Evolutionary conservation across 1,139 yeast species (phyloP), one percentile per base, ranked within the genome.

Genomic region (Saccharomyces hybrid): DNA sequence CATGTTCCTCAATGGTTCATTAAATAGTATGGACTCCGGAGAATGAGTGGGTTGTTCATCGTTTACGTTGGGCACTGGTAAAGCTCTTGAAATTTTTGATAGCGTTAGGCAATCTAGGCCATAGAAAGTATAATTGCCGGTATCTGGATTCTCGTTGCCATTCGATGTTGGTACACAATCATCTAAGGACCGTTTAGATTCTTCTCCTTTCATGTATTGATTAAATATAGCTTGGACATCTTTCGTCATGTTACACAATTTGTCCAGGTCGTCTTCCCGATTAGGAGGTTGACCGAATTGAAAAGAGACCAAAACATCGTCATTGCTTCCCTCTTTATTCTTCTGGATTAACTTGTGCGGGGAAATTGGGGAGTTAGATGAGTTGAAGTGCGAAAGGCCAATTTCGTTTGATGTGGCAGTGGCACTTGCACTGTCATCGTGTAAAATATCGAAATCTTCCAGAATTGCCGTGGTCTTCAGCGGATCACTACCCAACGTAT

Each of bases 1-100:
- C 68, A 80, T 74, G 48, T 70, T 73, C 32, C 85, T 70, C 59
- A 84, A 69, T 50, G 77, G 76, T 34, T 74, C 71, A 1, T 88
- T 83, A 63, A 84, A 85, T 25, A 85, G 70, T 47, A 71, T 71
- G 7, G 59, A 54, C 20, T 53, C 47, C 8, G 52, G 16, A 9
- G 52, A 42, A 20, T 4, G 30, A 28, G 54, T 54, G 26, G 54
- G 28, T 9, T 50, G 46, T 6, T 28, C 51, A 23, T 13, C 30
- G 14, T 32, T 46, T 13, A 30, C 11, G 7, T 28, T 47, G 13
- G 51, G 34, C 23, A 59, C 57, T 9, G 63, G 61, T 2, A 63
- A 49, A 2, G 66, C 65, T 46, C 61, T 60, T 8, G 66, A 57
- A 9, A 64, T 66, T 50, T 61, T 60, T 3, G 67, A 53, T 27